phyloP scores from a whole-genome alignment of 805 yeast species.

The Yamadazyma philogaea region DNA sequence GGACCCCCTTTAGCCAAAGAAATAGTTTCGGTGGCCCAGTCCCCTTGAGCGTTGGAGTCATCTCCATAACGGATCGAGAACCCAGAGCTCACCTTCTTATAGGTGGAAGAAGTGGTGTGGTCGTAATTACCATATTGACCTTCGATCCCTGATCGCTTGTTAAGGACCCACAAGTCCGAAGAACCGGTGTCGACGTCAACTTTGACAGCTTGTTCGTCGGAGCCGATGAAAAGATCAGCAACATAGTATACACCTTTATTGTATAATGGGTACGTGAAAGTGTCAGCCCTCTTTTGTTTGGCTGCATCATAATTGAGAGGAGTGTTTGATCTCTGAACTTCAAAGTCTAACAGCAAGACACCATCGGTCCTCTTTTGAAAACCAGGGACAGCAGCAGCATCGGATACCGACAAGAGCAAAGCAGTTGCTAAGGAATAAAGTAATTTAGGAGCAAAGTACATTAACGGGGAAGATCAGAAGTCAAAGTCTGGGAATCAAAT shows the following conservation, averaged over 20 bases:
- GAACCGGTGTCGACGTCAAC: slow-evolving; percentile 29
- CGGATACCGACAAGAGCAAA: slow-evolving; percentile 6
- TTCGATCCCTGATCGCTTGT: slow-evolving; percentile 5
- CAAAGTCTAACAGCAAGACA: slow-evolving; percentile 10
- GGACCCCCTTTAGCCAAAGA: slow-evolving; percentile 13
- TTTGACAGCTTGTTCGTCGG: slow-evolving; percentile 19
- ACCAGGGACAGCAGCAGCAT: slow-evolving; percentile 11
- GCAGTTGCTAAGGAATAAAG: slow-evolving; percentile 10
- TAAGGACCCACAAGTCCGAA: slow-evolving; percentile 28
- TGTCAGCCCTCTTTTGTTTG: slow-evolving; percentile 3
- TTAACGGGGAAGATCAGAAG: too few species aligned
- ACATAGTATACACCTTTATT: slow-evolving; percentile 13
- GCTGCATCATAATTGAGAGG: not conserved
- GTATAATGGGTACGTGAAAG: slow-evolving; percentile 1
- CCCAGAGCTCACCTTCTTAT: slow-evolving; percentile 24
- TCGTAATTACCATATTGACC: slow-evolving; percentile 37
- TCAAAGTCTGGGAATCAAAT: too few species aligned
- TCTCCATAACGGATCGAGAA: slow-evolving; percentile 49
- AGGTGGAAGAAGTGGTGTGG: slow-evolving; percentile 29
- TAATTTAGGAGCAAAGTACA: slow-evolving; percentile 6
- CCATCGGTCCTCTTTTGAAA: slow-evolving; percentile 12
- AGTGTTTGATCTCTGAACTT: slow-evolving; percentile 7
- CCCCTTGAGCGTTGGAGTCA: slow-evolving; percentile 36
- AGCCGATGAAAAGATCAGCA: slow-evolving; percentile 19
- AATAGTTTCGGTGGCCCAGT: slow-evolving; percentile 17